A percentile compares a stretch with the other conserved stretches of the same genome.
Evolutionary conservation across 495 filamentous ascomycete genomes (phyloP).

Genomic region (Chaetomium cochliodes): DNA sequence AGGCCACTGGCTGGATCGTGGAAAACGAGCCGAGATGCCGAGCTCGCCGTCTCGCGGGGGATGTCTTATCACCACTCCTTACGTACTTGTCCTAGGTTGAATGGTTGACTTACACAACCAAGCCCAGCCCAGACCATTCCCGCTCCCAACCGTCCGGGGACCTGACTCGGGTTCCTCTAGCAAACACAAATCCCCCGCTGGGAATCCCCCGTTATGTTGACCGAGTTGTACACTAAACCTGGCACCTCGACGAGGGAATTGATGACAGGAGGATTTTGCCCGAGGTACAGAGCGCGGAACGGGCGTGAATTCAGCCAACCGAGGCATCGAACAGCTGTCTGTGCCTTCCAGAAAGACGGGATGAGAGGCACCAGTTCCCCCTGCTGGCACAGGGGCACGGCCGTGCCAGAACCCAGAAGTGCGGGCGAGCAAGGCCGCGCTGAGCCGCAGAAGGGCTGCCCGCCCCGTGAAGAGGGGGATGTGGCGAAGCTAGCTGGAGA

Average conservation of each 20-base stretch:
- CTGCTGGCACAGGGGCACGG: background rate
- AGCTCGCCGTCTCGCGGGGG: background rate
- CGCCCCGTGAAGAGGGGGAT: background rate
- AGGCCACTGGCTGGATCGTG: no score
- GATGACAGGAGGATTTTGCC: background rate
- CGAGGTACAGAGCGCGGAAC: background rate
- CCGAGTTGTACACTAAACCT: background rate
- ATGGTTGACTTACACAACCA: background rate
- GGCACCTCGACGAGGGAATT: background rate
- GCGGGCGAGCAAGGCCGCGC: background rate
- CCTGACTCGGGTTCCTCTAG: background rate
- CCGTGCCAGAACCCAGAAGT: background rate
- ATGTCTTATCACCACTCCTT: background rate
- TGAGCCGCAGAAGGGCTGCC: background rate
- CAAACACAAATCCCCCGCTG: background rate
- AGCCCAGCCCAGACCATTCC: background rate
- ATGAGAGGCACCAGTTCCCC: background rate
- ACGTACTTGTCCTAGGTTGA: background rate
- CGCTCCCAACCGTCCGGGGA: no score
- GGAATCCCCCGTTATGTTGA: background rate
- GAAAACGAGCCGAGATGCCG: background rate
- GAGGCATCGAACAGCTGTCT: background rate
- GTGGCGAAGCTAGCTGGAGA: background rate
- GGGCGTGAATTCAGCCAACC: background rate
- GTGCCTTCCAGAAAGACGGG: background rate